Evolutionary conservation across 1,139 yeast genomes (phyloP), one percentile per base, ranked within the genome.

Genomic region (Pichia sp.): DNA sequence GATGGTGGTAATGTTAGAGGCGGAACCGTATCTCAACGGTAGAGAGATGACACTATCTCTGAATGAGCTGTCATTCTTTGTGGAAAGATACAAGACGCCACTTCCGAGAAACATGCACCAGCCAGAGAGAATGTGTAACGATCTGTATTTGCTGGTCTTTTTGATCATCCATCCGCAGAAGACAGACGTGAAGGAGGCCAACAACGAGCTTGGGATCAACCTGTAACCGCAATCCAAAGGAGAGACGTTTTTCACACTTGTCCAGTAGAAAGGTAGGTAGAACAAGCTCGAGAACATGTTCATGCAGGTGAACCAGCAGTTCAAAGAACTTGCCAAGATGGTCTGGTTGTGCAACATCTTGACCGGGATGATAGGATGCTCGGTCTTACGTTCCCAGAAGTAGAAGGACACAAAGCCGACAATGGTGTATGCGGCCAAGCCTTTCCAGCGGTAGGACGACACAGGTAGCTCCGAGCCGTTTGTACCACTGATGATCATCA

Each of bases 401-500:
- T 63, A 64, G 46, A 65, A 64, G 0, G 52, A 15, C 5, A 59
- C 36, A 23, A 63, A 54, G 1, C 56, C 57, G 16, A 53, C 4
- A 3, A 54, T 56, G 52, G 66, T 70, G 55, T 56, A 47, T 1
- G 47, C 15, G 4, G 55, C 26, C 3, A 64, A 48, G 2, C 30
- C 64, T 23, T 67, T 57, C 60, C 80, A 80, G 3, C 68, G 54
- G 16, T 51, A 54, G 7, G 81, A 76, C 2, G 68, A 58, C 57
- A 70, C 77, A 0, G 79, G 71, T 59, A 84, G 66, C 13, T 75
- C 73, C 42, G 71, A 71, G 5, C 81, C 81, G 1, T 79, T 82
- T 42, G 78, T 65, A 0, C 82, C 77, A 3, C 81, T 79, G 8
- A 80, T 80, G 23, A 72, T 63, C 70, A 79, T 72, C 32, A 78